Percentiles rank a stretch among this genome's conserved stretches.
These are phyloP conservation scores for Amphirosellinia nigrospora DNA, from an alignment of 495 filamentous ascomycete species.

Conservation along the genomic window DNA sequence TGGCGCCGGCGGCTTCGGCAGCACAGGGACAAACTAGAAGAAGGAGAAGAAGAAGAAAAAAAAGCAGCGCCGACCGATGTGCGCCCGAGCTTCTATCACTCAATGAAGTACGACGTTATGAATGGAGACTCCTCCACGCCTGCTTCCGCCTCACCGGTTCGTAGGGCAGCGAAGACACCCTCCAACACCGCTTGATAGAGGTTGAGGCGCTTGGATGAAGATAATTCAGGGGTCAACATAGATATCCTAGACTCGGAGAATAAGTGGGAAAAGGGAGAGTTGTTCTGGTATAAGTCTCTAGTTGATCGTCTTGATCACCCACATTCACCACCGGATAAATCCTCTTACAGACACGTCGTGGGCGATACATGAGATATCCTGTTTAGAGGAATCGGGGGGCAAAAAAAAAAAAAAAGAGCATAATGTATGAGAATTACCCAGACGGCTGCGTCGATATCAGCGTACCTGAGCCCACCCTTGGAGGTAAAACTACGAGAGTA, in stretches of 20 bases:
- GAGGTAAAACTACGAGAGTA: neutral
- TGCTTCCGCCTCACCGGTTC: neutral
- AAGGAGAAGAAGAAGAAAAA: too few species aligned
- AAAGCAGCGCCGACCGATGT: too few species aligned
- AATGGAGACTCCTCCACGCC: neutral
- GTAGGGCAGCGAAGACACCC: neutral
- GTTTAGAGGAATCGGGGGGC: neutral
- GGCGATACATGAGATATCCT: neutral
- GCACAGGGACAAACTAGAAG: conserved; percentile 69
- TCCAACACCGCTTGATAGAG: too few species aligned
- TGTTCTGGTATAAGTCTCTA: neutral
- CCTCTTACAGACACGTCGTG: neutral
- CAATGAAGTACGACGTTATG: neutral
- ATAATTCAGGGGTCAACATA: neutral
- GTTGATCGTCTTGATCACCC: neutral
- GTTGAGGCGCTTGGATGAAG: neutral
- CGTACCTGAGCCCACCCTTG: neutral
- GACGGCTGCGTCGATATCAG: neutral
- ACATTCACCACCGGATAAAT: neutral
- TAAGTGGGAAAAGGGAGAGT: neutral
- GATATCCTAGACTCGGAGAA: neutral
- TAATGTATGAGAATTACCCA: neutral
- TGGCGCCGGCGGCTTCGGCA: conserved; percentile 92
- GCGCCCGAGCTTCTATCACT: too few species aligned
- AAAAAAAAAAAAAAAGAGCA: neutral